Evolutionary conservation across 352 stramenopile species (phyloP).

Genomic region (Globisporangium echinulatum): DNA sequence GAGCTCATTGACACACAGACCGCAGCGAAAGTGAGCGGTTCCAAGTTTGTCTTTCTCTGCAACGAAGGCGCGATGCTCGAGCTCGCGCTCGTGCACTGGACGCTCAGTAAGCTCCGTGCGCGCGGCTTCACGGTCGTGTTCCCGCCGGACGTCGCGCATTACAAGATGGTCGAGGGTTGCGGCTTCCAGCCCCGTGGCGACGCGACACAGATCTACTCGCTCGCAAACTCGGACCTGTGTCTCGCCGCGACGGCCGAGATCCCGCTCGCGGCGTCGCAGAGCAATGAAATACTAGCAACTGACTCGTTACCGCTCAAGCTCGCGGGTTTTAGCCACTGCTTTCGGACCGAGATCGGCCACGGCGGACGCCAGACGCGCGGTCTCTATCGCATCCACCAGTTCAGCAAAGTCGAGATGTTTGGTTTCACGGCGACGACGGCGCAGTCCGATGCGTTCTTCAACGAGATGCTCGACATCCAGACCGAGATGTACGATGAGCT

Average conservation of each 20-base stretch:
- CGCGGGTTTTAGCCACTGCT: conserved; percentile 84
- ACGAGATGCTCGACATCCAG: conserved; percentile 80
- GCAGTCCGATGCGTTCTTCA: conserved; percentile 61
- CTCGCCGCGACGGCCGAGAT: conserved; percentile 84
- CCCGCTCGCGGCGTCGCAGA: conserved; percentile 71
- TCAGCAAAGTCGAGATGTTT: conserved; percentile 89
- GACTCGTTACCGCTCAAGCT: conserved; percentile 60
- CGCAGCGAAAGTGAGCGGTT: conserved; percentile 59
- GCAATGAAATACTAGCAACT: conserved; percentile 59
- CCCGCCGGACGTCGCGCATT: conserved; percentile 77
- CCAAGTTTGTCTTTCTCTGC: conserved; percentile 82
- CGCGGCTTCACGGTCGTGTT: conserved; percentile 74
- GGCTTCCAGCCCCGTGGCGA: conserved; percentile 84
- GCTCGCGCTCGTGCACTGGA: conserved; percentile 79
- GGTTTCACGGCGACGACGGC: conserved; percentile 65
- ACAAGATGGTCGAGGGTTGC: conserved; percentile 77
- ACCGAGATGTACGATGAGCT: conserved; percentile 71
- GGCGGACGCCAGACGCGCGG: conserved; percentile 64
- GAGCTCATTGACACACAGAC: conserved; percentile 72
- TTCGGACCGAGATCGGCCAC: conserved; percentile 82
- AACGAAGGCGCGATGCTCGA: conserved; percentile 87
- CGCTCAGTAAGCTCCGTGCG: conserved; percentile 53
- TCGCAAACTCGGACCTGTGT: conserved; percentile 79
- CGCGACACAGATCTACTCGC: conserved; percentile 83
- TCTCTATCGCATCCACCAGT: conserved; percentile 89